A percentile compares a stretch with the other conserved stretches of the same genome.
These are phyloP conservation scores for Debaryomyces psychrophilus DNA, from an alignment of 1,139 yeast genomes.

Conservation along the genomic window DNA sequence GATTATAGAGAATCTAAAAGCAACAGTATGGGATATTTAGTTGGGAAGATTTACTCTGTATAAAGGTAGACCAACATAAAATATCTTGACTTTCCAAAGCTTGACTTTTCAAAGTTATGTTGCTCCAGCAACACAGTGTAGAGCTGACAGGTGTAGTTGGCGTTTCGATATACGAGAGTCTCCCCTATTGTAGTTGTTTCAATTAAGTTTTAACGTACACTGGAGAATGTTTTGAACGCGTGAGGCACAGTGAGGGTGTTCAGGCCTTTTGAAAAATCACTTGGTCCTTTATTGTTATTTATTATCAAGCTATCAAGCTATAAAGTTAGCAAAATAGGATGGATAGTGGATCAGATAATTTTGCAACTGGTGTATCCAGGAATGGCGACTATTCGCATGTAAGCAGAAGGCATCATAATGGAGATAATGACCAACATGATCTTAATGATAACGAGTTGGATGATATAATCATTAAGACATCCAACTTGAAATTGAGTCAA, in stretches of 20 bases:
- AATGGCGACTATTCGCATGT: slow-evolving; percentile 3
- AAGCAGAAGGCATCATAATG: slow-evolving; percentile 4
- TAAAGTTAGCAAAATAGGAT: not conserved
- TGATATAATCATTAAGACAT: slow-evolving; percentile 31
- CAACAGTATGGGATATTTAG: too few relatives aligned
- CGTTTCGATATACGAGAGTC: too few relatives aligned
- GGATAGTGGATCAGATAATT: slow-evolving; percentile 1
- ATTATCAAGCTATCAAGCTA: not conserved
- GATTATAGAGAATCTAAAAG: too few relatives aligned
- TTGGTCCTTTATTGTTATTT: too few relatives aligned
- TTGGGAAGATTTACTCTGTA: too few relatives aligned
- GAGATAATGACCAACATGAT: not conserved
- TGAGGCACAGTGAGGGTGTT: slow-evolving; percentile 1
- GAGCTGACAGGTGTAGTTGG: too few relatives aligned
- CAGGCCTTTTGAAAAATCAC: not conserved
- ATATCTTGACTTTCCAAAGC: too few relatives aligned
- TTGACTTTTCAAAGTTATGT: too few relatives aligned
- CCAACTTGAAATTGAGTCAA: slow-evolving; percentile 23
- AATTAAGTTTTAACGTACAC: too few relatives aligned
- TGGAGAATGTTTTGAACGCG: slow-evolving; percentile 1
- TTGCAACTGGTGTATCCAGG: slow-evolving; percentile 12
- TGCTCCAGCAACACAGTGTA: too few relatives aligned
- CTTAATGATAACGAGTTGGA: slow-evolving; percentile 26
- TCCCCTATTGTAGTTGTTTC: not conserved
- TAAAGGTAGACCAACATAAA: too few relatives aligned